Evolutionary conservation across 2,329 filamentous ascomycete genomes (phyloP).

Genomic region (Aspergillus piperis): DNA sequence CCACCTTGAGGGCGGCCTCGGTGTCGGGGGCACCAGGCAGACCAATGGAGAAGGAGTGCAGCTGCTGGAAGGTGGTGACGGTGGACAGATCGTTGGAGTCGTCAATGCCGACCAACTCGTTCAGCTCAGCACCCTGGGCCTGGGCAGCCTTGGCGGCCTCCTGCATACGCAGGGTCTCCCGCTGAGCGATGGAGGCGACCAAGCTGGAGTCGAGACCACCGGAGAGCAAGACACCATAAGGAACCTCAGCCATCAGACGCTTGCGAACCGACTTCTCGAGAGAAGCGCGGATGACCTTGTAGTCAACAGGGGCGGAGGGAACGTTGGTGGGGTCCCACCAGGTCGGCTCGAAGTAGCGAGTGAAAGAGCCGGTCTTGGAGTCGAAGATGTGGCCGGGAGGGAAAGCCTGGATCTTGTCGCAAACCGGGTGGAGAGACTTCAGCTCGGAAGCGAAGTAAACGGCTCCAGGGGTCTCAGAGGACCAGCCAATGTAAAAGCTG

Average conservation of each 20-base stretch:
- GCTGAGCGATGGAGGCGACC: constrained; percentile 91
- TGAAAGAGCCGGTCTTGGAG: constrained; percentile 82
- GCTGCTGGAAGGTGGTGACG: constrained; percentile 85
- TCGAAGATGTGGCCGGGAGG: constrained; percentile 96
- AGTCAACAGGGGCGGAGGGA: constrained; percentile 77
- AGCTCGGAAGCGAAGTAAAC: constrained; percentile 97
- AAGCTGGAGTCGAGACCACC: constrained; percentile 94
- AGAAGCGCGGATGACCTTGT: constrained; percentile 75
- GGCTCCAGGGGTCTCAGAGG: constrained; percentile 75
- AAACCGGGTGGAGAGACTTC: constrained; percentile 89
- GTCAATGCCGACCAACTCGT: constrained; percentile 86
- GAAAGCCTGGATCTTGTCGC: constrained; percentile 92
- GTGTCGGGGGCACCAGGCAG: constrained; percentile 91
- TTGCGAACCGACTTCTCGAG: constrained; percentile 93
- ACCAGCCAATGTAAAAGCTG: constrained; percentile 94
- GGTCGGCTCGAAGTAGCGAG: constrained; percentile 84
- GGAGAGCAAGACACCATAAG: constrained; percentile 92
- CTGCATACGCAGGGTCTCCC: constrained; percentile 80
- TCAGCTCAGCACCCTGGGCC: constrained; percentile 42
- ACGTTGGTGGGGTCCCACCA: constrained; percentile 87
- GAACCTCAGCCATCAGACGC: constrained; percentile 97
- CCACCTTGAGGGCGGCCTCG: constrained; percentile 86
- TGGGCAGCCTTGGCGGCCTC: constrained; percentile 56
- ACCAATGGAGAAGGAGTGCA: constrained; percentile 99
- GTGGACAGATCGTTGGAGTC: constrained; percentile 87